phyloP scores from a whole-genome alignment of 2,329 filamentous ascomycete genomes.

The Dactylella cylindrospora region DNA sequence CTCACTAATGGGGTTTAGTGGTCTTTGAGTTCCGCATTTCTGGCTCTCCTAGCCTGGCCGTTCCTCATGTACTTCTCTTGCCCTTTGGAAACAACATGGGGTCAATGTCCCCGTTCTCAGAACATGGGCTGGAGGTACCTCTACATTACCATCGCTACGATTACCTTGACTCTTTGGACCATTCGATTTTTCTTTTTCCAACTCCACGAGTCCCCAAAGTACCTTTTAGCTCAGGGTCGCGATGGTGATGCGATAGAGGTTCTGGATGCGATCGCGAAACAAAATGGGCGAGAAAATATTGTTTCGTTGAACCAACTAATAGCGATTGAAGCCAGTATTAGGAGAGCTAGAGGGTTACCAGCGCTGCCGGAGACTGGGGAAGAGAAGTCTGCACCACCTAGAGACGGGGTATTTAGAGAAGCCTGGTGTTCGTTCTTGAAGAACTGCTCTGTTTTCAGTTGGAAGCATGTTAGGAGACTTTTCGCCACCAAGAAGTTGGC shows the following conservation, averaged over 20 bases:
- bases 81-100: conserved; percentile 51
- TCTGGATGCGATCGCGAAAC: conserved; percentile 55
- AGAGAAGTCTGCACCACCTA: conserved; percentile 47
- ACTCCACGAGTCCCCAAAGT: conserved; percentile 57
- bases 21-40: conserved; percentile 76
- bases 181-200: conserved; percentile 56
- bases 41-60: conserved; percentile 62
- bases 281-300: conserved; percentile 45
- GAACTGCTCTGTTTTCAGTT: conserved; percentile 23
- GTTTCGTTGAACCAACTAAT: conserved; percentile 23
- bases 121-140: conserved; percentile 60
- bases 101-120: conserved; percentile 50
- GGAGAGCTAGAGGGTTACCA: conserved; percentile 56
- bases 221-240: conserved; percentile 54
- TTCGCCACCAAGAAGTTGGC: conserved; percentile 68
- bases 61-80: conserved; percentile 56
- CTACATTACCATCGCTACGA: conserved; percentile 55
- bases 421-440: conserved; percentile 19
- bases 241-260: conserved; percentile 57
- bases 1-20: conserved; percentile 65
- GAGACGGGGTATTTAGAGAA: conserved; percentile 15
- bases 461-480: conserved; percentile 63
- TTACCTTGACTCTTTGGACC: conserved; percentile 55
- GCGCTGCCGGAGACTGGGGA: conserved; percentile 65
- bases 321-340: conserved; percentile 26